Percentiles rank a stretch among this genome's conserved stretches.
phyloP scores from a whole-genome alignment of 441 rosid species.

The Flueggea neowawraea region DNA sequence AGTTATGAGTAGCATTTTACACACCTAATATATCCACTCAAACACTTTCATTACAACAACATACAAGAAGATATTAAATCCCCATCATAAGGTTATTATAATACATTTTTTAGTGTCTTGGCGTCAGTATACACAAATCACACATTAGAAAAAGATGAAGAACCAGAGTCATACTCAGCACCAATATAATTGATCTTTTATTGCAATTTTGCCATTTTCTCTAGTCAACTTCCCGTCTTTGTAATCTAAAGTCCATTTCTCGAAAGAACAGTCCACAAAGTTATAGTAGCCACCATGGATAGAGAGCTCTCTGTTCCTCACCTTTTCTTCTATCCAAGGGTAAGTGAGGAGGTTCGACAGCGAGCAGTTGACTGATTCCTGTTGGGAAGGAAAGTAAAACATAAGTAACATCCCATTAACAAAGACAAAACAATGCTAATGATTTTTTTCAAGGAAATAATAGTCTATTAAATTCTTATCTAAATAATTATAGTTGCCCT shows the following conservation, averaged over 20 bases:
- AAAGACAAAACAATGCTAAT: neutral
- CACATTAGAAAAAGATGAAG: no score
- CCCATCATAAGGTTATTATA: no score
- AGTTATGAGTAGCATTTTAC: no score
- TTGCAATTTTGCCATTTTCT: slow-evolving; percentile 28
- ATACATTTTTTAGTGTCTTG: no score
- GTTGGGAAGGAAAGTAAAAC: neutral
- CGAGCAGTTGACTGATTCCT: slow-evolving; percentile 78
- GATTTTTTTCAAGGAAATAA: neutral
- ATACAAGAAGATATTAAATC: no score
- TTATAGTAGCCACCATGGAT: slow-evolving; percentile 92
- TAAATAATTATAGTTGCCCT: no score
- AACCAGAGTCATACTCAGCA: slow-evolving; percentile 22
- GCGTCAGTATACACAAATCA: no score
- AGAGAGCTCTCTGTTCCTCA: slow-evolving; percentile 48
- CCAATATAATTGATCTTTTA: slow-evolving; percentile 59
- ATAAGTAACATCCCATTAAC: neutral
- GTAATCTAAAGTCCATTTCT: slow-evolving; percentile 93
- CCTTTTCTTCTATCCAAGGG: slow-evolving; percentile 94
- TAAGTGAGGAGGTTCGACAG: slow-evolving; percentile 71
- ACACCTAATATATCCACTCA: no score
- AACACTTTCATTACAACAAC: no score
- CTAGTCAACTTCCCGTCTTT: slow-evolving; percentile 29
- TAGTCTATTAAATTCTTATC: no score
- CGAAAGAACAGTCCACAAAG: slow-evolving; percentile 72